Conservation (phyloP, 1,139 yeast species). For the Yarrowia galli region DNA sequence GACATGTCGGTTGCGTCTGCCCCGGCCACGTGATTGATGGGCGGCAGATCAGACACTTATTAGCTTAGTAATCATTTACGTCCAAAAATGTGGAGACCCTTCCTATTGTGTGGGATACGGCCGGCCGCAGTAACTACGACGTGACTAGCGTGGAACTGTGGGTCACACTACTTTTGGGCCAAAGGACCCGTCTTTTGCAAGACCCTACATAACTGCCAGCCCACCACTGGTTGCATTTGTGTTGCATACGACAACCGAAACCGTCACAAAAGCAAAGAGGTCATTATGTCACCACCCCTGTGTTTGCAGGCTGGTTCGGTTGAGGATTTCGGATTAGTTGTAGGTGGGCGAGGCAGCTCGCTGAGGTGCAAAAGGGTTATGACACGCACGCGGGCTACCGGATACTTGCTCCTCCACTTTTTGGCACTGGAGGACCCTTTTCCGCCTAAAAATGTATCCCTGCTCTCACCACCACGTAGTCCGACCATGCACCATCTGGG, state of each 20-base stretch:
- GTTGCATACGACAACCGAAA: conserved; percentile 32
- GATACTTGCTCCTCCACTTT: conserved; percentile 1
- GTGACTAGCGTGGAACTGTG: conserved; percentile 1
- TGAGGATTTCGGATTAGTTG: neutral
- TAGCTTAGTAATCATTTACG: neutral
- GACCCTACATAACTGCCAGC: conserved; percentile 32
- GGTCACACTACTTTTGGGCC: neutral
- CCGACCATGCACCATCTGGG: neutral
- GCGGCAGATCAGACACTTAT: neutral
- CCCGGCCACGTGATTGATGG: neutral
- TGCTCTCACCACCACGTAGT: neutral
- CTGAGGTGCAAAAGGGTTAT: neutral
- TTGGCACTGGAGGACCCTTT: neutral
- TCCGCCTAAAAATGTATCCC: neutral
- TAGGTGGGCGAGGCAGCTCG: conserved; percentile 6
- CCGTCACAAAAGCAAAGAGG: conserved; percentile 24
- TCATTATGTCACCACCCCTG: conserved; percentile 28
- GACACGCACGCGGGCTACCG: neutral
- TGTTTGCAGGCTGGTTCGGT: neutral
- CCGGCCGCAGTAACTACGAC: conserved; percentile 2
- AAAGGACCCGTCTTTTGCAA: conserved; percentile 8
- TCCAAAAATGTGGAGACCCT: neutral
- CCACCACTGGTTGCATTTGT: conserved; percentile 31
- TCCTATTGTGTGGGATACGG: neutral
- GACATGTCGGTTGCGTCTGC: neutral